Evolutionary conservation across 257 asterid genomes (phyloP).

Genomic region (Salvia hispanica): DNA sequence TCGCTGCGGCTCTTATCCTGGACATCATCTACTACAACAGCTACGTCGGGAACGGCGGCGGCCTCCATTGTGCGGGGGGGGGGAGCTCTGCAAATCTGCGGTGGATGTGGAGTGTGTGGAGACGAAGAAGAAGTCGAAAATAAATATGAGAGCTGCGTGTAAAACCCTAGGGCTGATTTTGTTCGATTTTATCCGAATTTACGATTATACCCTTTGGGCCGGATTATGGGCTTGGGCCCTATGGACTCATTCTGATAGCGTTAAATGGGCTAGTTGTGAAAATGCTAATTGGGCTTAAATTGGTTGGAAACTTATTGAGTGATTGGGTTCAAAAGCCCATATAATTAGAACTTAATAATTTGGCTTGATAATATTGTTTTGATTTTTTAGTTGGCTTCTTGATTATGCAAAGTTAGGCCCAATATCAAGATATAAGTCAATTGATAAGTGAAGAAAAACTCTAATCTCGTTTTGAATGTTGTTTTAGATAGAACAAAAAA

Average conservation of each 20-base stretch:
- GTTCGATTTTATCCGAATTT: neutral
- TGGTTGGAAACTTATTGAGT: neutral
- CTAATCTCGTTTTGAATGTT: too few relatives aligned
- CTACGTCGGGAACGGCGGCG: neutral
- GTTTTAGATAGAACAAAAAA: too few relatives aligned
- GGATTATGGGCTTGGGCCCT: neutral
- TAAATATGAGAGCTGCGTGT: constrained; percentile 17
- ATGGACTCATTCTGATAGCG: neutral
- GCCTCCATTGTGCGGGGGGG: constrained; percentile 20
- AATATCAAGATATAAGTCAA: too few relatives aligned
- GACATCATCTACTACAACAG: neutral
- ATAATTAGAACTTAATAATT: too few relatives aligned
- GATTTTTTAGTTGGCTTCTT: too few relatives aligned
- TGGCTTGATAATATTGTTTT: too few relatives aligned
- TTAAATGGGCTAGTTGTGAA: neutral
- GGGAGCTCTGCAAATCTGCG: constrained; percentile 8
- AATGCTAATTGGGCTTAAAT: neutral
- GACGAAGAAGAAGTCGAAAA: constrained; percentile 10
- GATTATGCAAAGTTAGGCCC: too few relatives aligned
- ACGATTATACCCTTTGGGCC: constrained; percentile 10
- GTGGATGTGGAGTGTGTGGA: neutral
- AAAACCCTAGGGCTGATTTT: constrained; percentile 31
- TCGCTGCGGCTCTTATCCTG: constrained; percentile 44
- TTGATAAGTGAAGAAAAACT: too few relatives aligned
- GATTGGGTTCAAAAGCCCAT: neutral